Evolutionary conservation across 352 stramenopile species (phyloP), one percentile per base, ranked within the genome.

Genomic region (Pythium aquatile): DNA sequence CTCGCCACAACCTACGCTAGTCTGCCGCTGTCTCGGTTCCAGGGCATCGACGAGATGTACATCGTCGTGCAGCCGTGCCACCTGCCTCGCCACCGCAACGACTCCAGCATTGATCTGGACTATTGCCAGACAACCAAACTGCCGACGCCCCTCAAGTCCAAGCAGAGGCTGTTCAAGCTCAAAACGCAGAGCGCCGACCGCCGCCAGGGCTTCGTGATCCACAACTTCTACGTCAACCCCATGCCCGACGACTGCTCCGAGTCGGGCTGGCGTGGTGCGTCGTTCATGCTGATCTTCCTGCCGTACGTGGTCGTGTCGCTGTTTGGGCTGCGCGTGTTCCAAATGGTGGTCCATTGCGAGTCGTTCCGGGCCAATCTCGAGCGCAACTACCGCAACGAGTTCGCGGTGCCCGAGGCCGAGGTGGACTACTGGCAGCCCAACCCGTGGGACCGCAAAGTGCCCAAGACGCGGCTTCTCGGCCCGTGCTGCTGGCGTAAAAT

Each of bases 391-490:
- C 72, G 70, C 10, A 67, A 73, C 16, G 81, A 90, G 39, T 72
- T 83, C 16, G 70, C 68, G 2, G 64, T 87, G 0, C 81, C 81
- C 0, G 81, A 90, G 48, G 78, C 82, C 49, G 81, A 90, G 35
- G 81, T 90, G 49, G 81, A 90, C 62, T 87, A 87, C 56, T 90
- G 81, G 81, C 81, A 90, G 60, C 78, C 81, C 0, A 76, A 77
- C 61, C 81, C 78, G 5, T 90, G 81, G 81, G 81, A 90, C 52
- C 78, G 81, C 16, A 90, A 90, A 55, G 78, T 88, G 40, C 81
- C 81, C 2, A 87, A 88, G 66, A 90, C 78, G 3, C 73, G 76
- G 11, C 61, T 90, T 6, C 75, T 83, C 0, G 81, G 81, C 0
- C 80, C 80, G 13, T 89, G 80, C 53, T 90, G 81, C 64, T 90